These are phyloP conservation scores for Albugo laibachii DNA, from an alignment of 352 stramenopile genomes.

Conservation along the genomic window DNA sequence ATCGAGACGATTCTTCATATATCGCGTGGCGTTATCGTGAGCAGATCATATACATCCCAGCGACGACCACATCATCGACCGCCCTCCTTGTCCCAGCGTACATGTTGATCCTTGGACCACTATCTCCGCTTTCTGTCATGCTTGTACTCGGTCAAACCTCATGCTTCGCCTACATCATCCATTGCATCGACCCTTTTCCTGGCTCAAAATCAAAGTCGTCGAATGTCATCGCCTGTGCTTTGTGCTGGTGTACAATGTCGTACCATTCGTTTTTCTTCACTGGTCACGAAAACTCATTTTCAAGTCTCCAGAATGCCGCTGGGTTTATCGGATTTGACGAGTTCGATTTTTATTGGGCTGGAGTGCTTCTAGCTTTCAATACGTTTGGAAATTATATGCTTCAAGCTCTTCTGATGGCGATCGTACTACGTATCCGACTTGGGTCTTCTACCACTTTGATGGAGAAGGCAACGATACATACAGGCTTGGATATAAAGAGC, in stretches of 20 bases:
- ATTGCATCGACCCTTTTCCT: too few relatives aligned
- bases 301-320: constrained; percentile 77
- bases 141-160: constrained; percentile 19
- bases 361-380: constrained; percentile 66
- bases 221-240: constrained; percentile 15
- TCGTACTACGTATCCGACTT: constrained; percentile 5
- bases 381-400: constrained; percentile 65
- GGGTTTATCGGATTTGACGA: constrained; percentile 78
- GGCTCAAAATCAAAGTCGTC: too few relatives aligned
- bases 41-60: neutral
- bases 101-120: constrained; percentile 41
- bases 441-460: neutral
- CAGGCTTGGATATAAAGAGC: too few relatives aligned
- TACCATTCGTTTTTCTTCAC: constrained; percentile 74
- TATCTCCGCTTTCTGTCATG: constrained; percentile 31
- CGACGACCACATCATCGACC: neutral
- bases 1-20: neutral
- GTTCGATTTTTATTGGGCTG: constrained; percentile 63
- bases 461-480: too few relatives aligned
- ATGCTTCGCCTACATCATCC: constrained; percentile 20
- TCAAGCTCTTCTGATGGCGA: constrained; percentile 17
- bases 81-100: constrained; percentile 19
- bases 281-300: constrained; percentile 79
- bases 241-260: constrained; percentile 34
- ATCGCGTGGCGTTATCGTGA: neutral